phyloP scores from a whole-genome alignment of 768 basidiomycete species.

The Russula brevipes region DNA sequence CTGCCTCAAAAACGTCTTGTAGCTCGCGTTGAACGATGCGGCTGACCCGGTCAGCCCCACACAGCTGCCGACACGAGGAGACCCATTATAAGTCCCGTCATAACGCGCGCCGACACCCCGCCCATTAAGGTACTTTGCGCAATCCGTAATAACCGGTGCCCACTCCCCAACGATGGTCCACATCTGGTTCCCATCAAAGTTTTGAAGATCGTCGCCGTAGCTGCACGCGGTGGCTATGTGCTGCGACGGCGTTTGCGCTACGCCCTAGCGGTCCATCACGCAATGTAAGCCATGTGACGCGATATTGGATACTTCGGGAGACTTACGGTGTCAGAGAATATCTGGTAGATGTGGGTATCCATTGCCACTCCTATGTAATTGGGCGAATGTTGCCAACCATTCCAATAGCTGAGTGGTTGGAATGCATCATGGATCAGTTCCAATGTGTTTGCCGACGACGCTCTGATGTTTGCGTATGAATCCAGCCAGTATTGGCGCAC shows the following conservation, averaged over 20 bases:
- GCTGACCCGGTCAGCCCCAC: constrained; percentile 64
- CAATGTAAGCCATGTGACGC: not conserved
- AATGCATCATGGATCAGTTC: constrained; percentile 77
- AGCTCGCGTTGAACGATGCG: constrained; percentile 63
- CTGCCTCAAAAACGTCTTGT: constrained; percentile 78
- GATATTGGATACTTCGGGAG: too few relatives aligned
- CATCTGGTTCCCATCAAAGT: constrained; percentile 44
- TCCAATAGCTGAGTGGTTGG: constrained; percentile 67
- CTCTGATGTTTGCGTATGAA: constrained; percentile 69
- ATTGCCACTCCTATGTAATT: constrained; percentile 63
- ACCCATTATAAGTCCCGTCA: constrained; percentile 56
- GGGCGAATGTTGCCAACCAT: constrained; percentile 50
- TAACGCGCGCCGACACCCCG: constrained; percentile 61
- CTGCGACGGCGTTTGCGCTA: constrained; percentile 43
- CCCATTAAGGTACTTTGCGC: constrained; percentile 79
- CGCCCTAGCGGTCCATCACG: constrained; percentile 35
- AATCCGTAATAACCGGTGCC: constrained; percentile 71
- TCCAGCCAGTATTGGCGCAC: constrained; percentile 62
- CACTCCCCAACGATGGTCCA: constrained; percentile 92
- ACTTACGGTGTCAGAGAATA: constrained; percentile 54
- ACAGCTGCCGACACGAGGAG: constrained; percentile 69
- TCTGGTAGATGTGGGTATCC: constrained; percentile 77
- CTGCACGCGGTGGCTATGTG: constrained; percentile 61
- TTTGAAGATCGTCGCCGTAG: constrained; percentile 40
- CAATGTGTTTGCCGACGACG: constrained; percentile 51